Conservation (phyloP, 2,329 filamentous ascomycete species). For the Cadophora sp. region DNA sequence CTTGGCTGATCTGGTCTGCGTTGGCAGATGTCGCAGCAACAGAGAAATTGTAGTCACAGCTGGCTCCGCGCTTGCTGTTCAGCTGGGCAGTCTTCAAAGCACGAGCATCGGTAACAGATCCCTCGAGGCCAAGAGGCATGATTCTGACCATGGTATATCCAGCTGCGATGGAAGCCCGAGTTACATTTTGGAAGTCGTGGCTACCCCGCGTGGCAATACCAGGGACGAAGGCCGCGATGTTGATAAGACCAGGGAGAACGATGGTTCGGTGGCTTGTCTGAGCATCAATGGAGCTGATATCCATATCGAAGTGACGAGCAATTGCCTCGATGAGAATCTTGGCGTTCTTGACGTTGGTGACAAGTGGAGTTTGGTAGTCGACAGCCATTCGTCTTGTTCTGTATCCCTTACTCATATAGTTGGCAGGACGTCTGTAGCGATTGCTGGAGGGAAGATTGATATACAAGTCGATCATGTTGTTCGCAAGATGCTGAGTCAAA, state of each 20-base stretch:
- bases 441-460: slow-evolving; percentile 99
- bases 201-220: slow-evolving; percentile 70
- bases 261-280: slow-evolving; percentile 86
- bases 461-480: slow-evolving; percentile 98
- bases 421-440: slow-evolving; percentile 93
- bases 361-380: slow-evolving; percentile 90
- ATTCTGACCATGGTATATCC: slow-evolving; percentile 84
- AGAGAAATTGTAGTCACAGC: slow-evolving; percentile 83
- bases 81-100: slow-evolving; percentile 75
- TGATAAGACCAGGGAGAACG: slow-evolving; percentile 76
- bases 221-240: slow-evolving; percentile 81
- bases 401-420: slow-evolving; percentile 98
- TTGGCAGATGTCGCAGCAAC: slow-evolving; percentile 77
- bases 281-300: slow-evolving; percentile 84
- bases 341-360: slow-evolving; percentile 99
- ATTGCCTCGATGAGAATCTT: slow-evolving; percentile 97
- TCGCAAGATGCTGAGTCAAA: slow-evolving; percentile 92
- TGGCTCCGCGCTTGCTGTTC: slow-evolving; percentile 70
- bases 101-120: slow-evolving; percentile 74
- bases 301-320: slow-evolving; percentile 84
- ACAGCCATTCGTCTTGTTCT: slow-evolving; percentile 97
- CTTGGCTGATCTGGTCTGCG: slow-evolving; percentile 74
- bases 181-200: slow-evolving; percentile 72
- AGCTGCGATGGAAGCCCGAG: slow-evolving; percentile 74
- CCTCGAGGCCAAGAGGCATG: slow-evolving; percentile 77